Evolutionary conservation across 805 yeast genomes (phyloP), one percentile per base, ranked within the genome.

Genomic region (Ascoidea asiatica): DNA sequence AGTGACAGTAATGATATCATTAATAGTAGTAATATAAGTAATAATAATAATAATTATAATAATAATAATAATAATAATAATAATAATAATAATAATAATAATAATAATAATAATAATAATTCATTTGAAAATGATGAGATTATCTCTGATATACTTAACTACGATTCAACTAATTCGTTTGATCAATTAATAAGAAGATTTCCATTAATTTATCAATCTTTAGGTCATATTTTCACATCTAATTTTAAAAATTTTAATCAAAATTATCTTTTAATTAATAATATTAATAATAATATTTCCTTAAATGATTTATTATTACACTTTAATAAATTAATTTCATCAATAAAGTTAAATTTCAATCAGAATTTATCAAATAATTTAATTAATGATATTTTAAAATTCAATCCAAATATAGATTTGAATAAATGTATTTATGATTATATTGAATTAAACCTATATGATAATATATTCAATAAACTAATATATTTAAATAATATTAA

Each of bases 381-480:
- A 2, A 48, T 58, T 4, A 51, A 64, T 3, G 43, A 52, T 4
- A 51, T 62, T 7, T 46, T 53, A 5, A 48, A 53, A 17, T 37
- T 33, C 11, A 58, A 65, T 38, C 71, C 73, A 0, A 59, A 55
- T 1, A 48, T 70, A 17, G 75, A 79, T 46, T 60, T 77, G 50
- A 73, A 67, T 50, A 67, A 66, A 46, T 64, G 77, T 40, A 66
- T 87, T 1, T 81, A 78, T 52, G 77, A 76, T 44, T 85, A 85
- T 52, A 79, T 85, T 15, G 96, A 89, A 53, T 53, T 69, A 48
- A 77, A 78, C 46, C 58, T 86, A 29, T 81, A 77, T 53, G 82
- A 76, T 50, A 74, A 72, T 48, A 56, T 87, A 5, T 84, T 95
- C 92, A 50, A 64, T 2, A 62, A 65, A 35, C 53, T 75, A 13